Percentiles rank a stretch among this genome's conserved stretches.
Conservation (phyloP, 164 flowering plant genomes). For the Warburgia ugandensis region DNA sequence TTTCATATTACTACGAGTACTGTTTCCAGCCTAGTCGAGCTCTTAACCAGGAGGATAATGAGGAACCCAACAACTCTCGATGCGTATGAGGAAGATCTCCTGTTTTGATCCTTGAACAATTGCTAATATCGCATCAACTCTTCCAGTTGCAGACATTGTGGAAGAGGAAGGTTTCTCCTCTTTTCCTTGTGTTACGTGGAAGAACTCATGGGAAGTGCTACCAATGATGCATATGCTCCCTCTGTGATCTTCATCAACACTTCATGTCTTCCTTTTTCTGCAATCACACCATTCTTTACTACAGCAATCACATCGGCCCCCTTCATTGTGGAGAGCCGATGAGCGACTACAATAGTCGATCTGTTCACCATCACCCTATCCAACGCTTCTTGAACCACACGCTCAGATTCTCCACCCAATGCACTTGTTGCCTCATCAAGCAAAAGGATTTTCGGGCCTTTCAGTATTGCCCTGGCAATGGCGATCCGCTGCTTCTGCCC, state of each 20-base stretch:
- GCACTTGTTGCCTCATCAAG: slow-evolving; percentile 80
- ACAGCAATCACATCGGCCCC: slow-evolving; percentile 61
- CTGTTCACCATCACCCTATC: slow-evolving; percentile 58
- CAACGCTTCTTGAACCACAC: slow-evolving; percentile 58
- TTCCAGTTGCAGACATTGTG: no score
- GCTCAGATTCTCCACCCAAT: slow-evolving; percentile 65
- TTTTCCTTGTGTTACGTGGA: not conserved
- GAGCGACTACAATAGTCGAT: slow-evolving; percentile 65
- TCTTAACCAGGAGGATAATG: no score
- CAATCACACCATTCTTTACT: slow-evolving; percentile 59
- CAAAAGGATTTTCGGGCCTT: slow-evolving; percentile 57
- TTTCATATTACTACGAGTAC: no score
- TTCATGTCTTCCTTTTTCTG: slow-evolving; percentile 73
- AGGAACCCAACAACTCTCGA: no score
- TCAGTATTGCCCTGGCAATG: slow-evolving; percentile 62
- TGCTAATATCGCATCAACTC: no score
- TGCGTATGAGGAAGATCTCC: no score
- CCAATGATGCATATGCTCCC: slow-evolving; percentile 64
- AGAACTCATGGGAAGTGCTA: slow-evolving; percentile 47
- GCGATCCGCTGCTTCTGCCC: slow-evolving; percentile 79
- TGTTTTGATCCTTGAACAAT: no score
- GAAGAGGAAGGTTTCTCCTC: no score
- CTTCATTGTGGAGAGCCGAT: slow-evolving; percentile 53
- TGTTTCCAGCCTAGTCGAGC: no score
- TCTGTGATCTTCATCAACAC: slow-evolving; percentile 39